These are phyloP conservation scores for Graphium sp. DNA, from an alignment of 2,329 filamentous ascomycete genomes.

Conservation along the genomic window DNA sequence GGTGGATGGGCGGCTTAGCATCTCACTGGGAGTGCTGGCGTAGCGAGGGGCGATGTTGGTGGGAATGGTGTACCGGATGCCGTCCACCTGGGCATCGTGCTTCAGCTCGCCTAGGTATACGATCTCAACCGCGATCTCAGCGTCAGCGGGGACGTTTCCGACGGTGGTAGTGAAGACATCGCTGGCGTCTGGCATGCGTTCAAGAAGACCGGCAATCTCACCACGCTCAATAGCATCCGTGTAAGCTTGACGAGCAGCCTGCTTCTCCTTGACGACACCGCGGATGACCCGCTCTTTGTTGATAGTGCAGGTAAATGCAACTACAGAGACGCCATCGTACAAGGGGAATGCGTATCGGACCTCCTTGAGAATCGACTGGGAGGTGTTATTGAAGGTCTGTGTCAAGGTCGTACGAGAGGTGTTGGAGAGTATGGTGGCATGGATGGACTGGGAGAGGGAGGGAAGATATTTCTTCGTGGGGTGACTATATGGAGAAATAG, in stretches of 20 bases:
- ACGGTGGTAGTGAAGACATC: constrained; percentile 55
- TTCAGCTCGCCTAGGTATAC: constrained; percentile 55
- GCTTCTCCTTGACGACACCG: constrained; percentile 50
- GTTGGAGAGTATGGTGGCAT: constrained; percentile 43
- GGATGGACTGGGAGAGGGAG: constrained; percentile 36
- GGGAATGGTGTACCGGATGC: constrained; percentile 52
- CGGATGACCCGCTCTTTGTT: constrained; percentile 40
- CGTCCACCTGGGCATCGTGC: constrained; percentile 51
- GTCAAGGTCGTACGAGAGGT: constrained; percentile 27
- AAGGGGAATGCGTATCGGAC: constrained; percentile 54
- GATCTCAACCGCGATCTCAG: constrained; percentile 41
- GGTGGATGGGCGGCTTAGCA: constrained; percentile 10
- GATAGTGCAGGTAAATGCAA: constrained; percentile 48
- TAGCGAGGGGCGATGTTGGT: constrained; percentile 52
- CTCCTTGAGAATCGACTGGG: constrained; percentile 16
- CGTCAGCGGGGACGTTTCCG: constrained; percentile 46
- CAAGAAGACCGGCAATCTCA: constrained; percentile 46
- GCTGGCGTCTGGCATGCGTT: constrained; percentile 38
- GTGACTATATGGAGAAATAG: too few species aligned
- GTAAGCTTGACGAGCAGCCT: constrained; percentile 42
- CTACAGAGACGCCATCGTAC: constrained; percentile 55
- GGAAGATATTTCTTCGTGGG: constrained; percentile 38
- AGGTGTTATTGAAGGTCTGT: constrained; percentile 45
- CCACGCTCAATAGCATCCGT: constrained; percentile 38
- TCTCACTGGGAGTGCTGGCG: constrained; percentile 24